Evolutionary conservation across 768 basidiomycete species (phyloP).

Genomic region (Harrya chromipes): DNA sequence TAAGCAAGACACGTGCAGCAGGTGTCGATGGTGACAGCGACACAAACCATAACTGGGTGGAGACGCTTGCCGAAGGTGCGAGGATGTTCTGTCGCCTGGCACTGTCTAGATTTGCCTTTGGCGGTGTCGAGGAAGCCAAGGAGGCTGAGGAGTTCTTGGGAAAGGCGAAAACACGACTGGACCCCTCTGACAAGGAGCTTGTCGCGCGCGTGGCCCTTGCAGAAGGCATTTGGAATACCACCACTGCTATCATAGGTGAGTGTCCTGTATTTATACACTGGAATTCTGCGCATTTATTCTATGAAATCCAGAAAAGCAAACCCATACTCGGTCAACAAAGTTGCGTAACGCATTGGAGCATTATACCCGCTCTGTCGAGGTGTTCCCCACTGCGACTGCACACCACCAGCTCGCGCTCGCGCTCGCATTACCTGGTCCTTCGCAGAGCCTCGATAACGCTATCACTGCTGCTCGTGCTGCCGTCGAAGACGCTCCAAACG

Average conservation of each 20-base stretch:
- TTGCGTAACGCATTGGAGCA: slow-evolving; percentile 55
- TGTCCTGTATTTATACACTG: background rate
- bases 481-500: slow-evolving; percentile 62
- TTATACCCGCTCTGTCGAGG: slow-evolving; percentile 47
- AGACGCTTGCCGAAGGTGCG: slow-evolving; percentile 72
- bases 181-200: slow-evolving; percentile 47
- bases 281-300: background rate
- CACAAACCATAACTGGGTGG: slow-evolving; percentile 67
- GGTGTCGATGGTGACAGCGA: slow-evolving; percentile 52
- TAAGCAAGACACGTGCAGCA: slow-evolving; percentile 72
- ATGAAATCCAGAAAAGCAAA: slow-evolving; percentile 56
- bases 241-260: slow-evolving; percentile 69
- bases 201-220: slow-evolving; percentile 60
- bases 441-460: slow-evolving; percentile 65
- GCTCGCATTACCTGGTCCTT: slow-evolving; percentile 58
- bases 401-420: slow-evolving; percentile 83
- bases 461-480: slow-evolving; percentile 65
- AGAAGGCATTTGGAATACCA: slow-evolving; percentile 69
- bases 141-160: slow-evolving; percentile 62
- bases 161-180: slow-evolving; percentile 56
- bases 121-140: slow-evolving; percentile 53
- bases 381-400: slow-evolving; percentile 50
- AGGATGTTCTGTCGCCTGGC: slow-evolving; percentile 68
- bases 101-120: slow-evolving; percentile 31
- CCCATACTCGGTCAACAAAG: slow-evolving; percentile 53